Base-by-base conservation (phyloP, 1,284 basidiomycete species). In the Ceratobasidium sp. region DNA sequence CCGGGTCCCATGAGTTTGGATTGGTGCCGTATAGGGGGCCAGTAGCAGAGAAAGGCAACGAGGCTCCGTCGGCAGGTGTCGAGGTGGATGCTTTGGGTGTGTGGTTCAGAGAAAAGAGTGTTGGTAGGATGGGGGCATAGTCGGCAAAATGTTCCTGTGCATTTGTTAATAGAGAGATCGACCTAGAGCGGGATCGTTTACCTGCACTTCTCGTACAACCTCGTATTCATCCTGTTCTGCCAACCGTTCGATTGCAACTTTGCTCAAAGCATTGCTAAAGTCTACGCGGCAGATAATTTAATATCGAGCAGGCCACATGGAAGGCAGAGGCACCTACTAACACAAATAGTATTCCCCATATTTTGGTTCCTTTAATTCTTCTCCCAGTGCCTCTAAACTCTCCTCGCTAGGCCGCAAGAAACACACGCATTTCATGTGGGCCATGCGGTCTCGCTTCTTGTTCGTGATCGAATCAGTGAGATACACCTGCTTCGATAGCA, bases 281-380 rank as follows among this genome's bases (percentile, higher is more conserved):
- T 96, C 96, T 98, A 76, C 0, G 4, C 1, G 4, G 17, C n/a
- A 51, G 31, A 17, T 44, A 22, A 45, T 44, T 76, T 31, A 75
- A 65, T 44, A 5, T 60, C 41, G 17, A 24, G 47, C 41, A 74
- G 11, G 27, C 9, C 31, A 44, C 51, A 9, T 44, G 17, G 44
- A 27, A 60, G n/a, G n/a, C 65, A 64, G 36, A 65, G 78, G 64
- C 87, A 92, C 90, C 87, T 85, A 94, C 95, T 91, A 87, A 98
- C 96, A 98, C 80, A 98, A 86, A 87, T 96, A 98, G 85, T 99
- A 99, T 83, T 95, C 93, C 80, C 95, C 95, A 81, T 99, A 99
- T 82, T 93, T 92, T 4, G 97, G 98, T 80, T 94, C 93, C 54
- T 87, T 87, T 66, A 99, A 87, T 82, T 99, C 98, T 54, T 88